These are phyloP conservation scores for Fraxinus sp. DNA, from an alignment of 305 asterid species.

Conservation along the genomic window DNA sequence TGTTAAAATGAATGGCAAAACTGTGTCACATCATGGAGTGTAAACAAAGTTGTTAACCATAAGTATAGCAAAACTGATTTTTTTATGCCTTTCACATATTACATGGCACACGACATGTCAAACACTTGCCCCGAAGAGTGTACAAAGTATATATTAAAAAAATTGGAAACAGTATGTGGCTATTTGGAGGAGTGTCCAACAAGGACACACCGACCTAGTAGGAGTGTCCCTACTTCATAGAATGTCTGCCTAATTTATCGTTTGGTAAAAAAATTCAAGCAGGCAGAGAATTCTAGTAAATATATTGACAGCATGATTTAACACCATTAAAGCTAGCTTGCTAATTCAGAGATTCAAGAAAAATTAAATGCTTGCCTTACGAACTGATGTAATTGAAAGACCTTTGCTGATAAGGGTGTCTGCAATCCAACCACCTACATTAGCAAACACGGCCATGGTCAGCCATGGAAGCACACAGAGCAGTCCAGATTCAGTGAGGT, in stretches of 20 bases:
- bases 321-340: background rate
- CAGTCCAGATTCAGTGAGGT: conserved; percentile 57
- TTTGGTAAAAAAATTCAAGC: background rate
- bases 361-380: conserved; percentile 57
- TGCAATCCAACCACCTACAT: conserved; percentile 61
- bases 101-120: background rate
- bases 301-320: conserved; percentile 2
- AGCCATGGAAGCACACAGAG: conserved; percentile 57
- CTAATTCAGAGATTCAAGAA: conserved; percentile 5
- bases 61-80: too few species aligned
- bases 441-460: conserved; percentile 57
- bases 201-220: background rate
- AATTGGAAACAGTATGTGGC: background rate
- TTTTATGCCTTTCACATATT: too few species aligned
- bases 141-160: background rate
- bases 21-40: too few species aligned
- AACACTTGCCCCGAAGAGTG: background rate
- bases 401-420: conserved; percentile 55
- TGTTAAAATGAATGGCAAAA: too few species aligned
- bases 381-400: conserved; percentile 59
- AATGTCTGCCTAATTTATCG: background rate
- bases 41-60: too few species aligned
- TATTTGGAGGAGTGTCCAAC: background rate
- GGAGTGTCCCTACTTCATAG: conserved; percentile 47
- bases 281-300: background rate